phyloP scores from a whole-genome alignment of 129 eudicot genomes.

The Erigeron canadensis region DNA sequence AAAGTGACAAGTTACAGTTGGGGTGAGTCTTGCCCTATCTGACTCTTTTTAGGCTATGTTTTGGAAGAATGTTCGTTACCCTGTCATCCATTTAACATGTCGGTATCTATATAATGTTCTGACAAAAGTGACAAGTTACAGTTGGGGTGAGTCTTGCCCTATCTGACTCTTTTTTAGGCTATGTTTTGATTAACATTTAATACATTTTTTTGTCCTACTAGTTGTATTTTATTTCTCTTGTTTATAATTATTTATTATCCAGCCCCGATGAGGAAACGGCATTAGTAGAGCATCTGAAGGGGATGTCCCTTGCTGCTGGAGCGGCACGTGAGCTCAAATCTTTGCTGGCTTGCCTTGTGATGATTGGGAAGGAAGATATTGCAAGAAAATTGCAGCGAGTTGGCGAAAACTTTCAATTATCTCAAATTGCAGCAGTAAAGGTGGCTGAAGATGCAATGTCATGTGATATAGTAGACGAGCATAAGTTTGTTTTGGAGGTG shows the following conservation, averaged over 20 bases:
- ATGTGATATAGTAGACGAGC: slow-evolving; percentile 60
- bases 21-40: not conserved
- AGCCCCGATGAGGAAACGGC: slow-evolving; percentile 97
- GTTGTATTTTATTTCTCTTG: not conserved
- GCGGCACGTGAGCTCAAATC: slow-evolving; percentile 80
- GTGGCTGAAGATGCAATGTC: slow-evolving; percentile 66
- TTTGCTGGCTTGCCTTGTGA: slow-evolving; percentile 60
- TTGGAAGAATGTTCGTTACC: not conserved
- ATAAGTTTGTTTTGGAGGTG: slow-evolving; percentile 52
- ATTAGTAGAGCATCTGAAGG: slow-evolving; percentile 83
- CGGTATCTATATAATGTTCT: not conserved
- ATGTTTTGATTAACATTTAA: not conserved
- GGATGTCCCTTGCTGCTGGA: slow-evolving; percentile 67
- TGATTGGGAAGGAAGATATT: slow-evolving; percentile 71
- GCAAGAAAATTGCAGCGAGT: slow-evolving; percentile 75
- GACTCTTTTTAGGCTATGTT: no score
- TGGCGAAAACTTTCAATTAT: slow-evolving; percentile 62
- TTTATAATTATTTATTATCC: slow-evolving; percentile 7
- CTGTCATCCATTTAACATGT: not conserved
- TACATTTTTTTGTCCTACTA: not conserved
- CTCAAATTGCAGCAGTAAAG: slow-evolving; percentile 80
- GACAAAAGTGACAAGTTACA: not conserved
- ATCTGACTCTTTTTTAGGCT: not conserved
- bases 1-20: not conserved
- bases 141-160: not conserved